Conservation (phyloP, 305 asterid species). For the Rubia occidens region DNA sequence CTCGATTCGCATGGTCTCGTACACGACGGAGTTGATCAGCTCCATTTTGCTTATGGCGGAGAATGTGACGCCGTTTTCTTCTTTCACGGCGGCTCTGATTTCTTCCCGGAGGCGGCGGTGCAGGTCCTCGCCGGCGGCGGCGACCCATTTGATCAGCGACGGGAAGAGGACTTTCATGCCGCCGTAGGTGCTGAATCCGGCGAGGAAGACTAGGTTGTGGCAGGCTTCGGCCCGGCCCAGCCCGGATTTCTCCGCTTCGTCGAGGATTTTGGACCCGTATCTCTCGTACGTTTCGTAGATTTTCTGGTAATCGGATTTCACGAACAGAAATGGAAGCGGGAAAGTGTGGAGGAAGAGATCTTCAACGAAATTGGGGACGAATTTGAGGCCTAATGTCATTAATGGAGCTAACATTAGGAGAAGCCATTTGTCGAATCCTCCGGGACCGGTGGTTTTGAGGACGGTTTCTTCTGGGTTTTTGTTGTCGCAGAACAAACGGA, state of each 20-base stretch:
- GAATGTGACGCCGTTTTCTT: conserved; percentile 36
- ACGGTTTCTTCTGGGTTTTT: conserved; percentile 23
- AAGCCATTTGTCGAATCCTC: conserved; percentile 35
- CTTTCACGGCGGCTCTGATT: conserved; percentile 29
- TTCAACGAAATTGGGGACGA: conserved; percentile 33
- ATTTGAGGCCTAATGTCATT: conserved; percentile 30
- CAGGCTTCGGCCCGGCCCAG: conserved; percentile 47
- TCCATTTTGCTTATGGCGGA: conserved; percentile 34
- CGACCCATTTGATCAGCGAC: conserved; percentile 37
- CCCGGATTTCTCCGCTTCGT: conserved; percentile 42
- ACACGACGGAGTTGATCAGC: conserved; percentile 37
- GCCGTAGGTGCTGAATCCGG: conserved; percentile 50
- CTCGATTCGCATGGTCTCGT: conserved; percentile 43
- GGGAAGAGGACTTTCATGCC: conserved; percentile 41
- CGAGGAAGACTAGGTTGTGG: conserved; percentile 41
- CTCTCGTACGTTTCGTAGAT: conserved; percentile 23
- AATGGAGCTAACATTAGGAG: conserved; percentile 39
- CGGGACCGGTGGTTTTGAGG: conserved; percentile 22
- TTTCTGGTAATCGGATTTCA: conserved; percentile 31
- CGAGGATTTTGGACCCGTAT: conserved; percentile 26
- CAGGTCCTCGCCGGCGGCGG: conserved; percentile 29
- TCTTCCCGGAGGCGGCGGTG: conserved; percentile 37
- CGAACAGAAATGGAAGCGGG: conserved; percentile 20
- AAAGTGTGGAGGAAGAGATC: conserved; percentile 48
- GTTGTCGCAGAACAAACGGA: conserved; percentile 32